These are phyloP conservation scores for Novakomyces olei DNA, from an alignment of 805 yeast species.

Conservation along the genomic window DNA sequence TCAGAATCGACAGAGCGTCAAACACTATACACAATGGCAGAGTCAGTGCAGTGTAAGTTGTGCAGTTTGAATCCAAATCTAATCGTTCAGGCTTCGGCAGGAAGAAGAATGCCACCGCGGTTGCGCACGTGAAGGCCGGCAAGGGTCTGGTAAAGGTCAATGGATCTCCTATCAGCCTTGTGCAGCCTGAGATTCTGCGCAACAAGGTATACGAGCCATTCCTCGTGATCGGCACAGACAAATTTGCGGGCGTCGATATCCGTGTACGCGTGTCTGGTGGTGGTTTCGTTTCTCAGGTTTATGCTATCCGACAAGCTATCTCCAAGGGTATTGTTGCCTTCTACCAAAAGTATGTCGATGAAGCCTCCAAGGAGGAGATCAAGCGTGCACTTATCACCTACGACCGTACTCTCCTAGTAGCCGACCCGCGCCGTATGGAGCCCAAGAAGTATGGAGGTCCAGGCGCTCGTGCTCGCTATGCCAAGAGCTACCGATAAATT, in stretches of 20 bases:
- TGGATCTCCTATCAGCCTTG: constrained; percentile 98
- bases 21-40: too few relatives aligned
- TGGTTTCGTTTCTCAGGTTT: constrained; percentile 99
- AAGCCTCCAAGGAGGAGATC: constrained; percentile 97
- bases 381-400: constrained; percentile 92
- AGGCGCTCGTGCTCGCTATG: constrained; percentile 99
- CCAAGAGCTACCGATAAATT: constrained; percentile 96
- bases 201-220: constrained; percentile 99
- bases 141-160: constrained; percentile 97
- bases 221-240: constrained; percentile 93
- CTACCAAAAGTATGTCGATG: constrained; percentile 98
- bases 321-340: constrained; percentile 99
- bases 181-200: constrained; percentile 96
- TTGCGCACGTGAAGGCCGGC: constrained; percentile 82
- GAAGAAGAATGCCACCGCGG: constrained; percentile 99
- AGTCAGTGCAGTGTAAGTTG: too few relatives aligned
- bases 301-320: constrained; percentile 99
- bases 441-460: constrained; percentile 99
- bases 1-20: too few relatives aligned
- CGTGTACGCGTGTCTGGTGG: constrained; percentile 99
- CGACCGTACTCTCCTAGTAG: constrained; percentile 98
- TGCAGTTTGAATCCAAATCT: too few relatives aligned
- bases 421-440: constrained; percentile 99
- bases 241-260: constrained; percentile 94
- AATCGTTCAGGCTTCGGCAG: constrained; percentile 99